A percentile compares a stretch with the other conserved stretches of the same genome.
These are phyloP conservation scores for Quercus variabilis DNA, from an alignment of 306 rosid species.

Conservation along the genomic window DNA sequence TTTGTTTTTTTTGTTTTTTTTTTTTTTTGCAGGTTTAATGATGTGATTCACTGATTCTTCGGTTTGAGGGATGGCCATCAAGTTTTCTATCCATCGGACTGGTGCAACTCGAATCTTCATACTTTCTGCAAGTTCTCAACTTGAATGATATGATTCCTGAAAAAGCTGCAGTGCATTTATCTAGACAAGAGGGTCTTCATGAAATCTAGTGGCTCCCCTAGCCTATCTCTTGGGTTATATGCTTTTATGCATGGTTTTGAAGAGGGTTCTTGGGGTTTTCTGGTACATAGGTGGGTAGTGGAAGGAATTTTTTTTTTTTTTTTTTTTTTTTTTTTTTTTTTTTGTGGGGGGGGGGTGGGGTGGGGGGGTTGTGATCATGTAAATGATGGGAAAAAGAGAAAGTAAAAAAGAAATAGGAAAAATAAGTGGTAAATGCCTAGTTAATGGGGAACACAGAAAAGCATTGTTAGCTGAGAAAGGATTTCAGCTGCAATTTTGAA, in stretches of 20 bases:
- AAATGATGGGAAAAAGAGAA: constrained; percentile 37
- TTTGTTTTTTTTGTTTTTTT: no score
- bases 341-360: constrained; percentile 28
- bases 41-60: constrained; percentile 9
- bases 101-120: neutral
- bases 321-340: neutral
- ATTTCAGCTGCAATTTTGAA: constrained; percentile 37
- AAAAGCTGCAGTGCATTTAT: constrained; percentile 6
- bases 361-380: constrained; percentile 40
- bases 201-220: neutral
- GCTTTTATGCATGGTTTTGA: constrained; percentile 30
- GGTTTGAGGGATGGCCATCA: constrained; percentile 18
- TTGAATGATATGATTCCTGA: constrained; percentile 13
- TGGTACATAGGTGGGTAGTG: constrained; percentile 57
- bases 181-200: constrained; percentile 9
- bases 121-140: constrained; percentile 18
- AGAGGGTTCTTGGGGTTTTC: constrained; percentile 38
- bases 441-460: constrained; percentile 28
- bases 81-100: neutral
- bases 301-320: constrained; percentile 8
- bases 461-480: constrained; percentile 24
- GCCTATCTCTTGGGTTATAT: constrained; percentile 5
- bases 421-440: constrained; percentile 38
- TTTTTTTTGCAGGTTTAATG: neutral
- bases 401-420: constrained; percentile 47